Conservation (phyloP, 2,329 filamentous ascomycete species). For the Penicillium capsulatum region DNA sequence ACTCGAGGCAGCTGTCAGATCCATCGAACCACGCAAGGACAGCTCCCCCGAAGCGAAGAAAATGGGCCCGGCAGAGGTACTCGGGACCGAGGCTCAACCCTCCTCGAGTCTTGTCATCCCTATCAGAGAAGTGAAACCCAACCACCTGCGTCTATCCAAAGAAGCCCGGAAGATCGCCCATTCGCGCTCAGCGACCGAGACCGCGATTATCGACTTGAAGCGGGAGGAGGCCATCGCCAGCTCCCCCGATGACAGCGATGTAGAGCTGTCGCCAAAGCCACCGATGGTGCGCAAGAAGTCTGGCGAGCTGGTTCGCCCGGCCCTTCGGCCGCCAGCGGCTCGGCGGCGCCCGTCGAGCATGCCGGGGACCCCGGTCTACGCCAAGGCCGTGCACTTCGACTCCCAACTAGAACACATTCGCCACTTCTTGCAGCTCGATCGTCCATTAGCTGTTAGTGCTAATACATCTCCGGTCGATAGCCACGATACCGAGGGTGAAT, state of each 20-base stretch:
- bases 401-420: conserved; percentile 92
- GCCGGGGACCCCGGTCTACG: conserved; percentile 93
- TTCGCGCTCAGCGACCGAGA: conserved; percentile 57
- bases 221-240: conserved; percentile 41
- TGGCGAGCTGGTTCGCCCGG: conserved; percentile 89
- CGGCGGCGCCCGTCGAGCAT: conserved; percentile 85
- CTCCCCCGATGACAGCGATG: conserved; percentile 49
- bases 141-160: conserved; percentile 46
- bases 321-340: conserved; percentile 70
- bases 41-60: conserved; percentile 33
- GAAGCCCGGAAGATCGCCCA: conserved; percentile 59
- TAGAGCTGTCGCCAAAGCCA: conserved; percentile 66
- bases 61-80: conserved; percentile 15
- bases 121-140: conserved; percentile 3
- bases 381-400: conserved; percentile 98
- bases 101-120: conserved; percentile 30
- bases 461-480: conserved; percentile 85
- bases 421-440: conserved; percentile 90
- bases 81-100: conserved; percentile 7
- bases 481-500: conserved; percentile 83
- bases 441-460: conserved; percentile 92
- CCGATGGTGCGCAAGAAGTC: conserved; percentile 97
- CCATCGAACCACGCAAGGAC: conserved; percentile 54
- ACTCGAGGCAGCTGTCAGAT: conserved; percentile 76
- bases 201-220: conserved; percentile 45